These are phyloP conservation scores for Tilletia horrida DNA, from an alignment of 1,284 basidiomycete species.

Conservation along the genomic window DNA sequence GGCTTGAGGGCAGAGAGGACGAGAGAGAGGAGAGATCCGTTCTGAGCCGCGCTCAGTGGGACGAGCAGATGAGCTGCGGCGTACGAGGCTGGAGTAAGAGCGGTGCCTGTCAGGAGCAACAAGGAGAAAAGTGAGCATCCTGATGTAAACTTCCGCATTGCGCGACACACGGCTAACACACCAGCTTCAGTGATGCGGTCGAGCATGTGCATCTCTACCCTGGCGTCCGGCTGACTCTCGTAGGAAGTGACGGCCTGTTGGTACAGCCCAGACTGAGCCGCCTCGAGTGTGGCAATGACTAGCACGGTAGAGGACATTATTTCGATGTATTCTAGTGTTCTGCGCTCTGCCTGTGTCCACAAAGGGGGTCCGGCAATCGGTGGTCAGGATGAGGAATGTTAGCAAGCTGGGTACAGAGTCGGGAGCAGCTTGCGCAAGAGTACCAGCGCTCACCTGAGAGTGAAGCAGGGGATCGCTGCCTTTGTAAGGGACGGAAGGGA, in stretches of 20 bases:
- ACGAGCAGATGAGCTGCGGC: neutral
- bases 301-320: conserved; percentile 22
- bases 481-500: too few relatives aligned
- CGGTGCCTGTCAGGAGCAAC: neutral
- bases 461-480: too few relatives aligned
- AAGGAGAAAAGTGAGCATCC: neutral
- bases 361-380: too few relatives aligned
- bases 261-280: conserved; percentile 43
- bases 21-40: neutral
- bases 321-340: too few relatives aligned
- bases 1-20: conserved; percentile 8
- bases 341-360: too few relatives aligned
- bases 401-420: too few relatives aligned
- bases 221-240: conserved; percentile 30
- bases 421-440: too few relatives aligned
- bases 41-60: neutral
- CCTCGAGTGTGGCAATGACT: conserved; percentile 47
- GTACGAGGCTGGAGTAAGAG: conserved; percentile 19
- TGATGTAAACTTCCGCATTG: neutral
- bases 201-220: conserved; percentile 52
- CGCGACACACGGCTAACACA: conserved; percentile 20
- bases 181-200: conserved; percentile 49
- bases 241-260: conserved; percentile 34
- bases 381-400: too few relatives aligned
- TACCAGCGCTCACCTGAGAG: too few relatives aligned